Percentiles rank a stretch among this genome's conserved stretches.
These are phyloP conservation scores for Actinidia chinensis DNA, from an alignment of 179 eudicot species.

Conservation along the genomic window DNA sequence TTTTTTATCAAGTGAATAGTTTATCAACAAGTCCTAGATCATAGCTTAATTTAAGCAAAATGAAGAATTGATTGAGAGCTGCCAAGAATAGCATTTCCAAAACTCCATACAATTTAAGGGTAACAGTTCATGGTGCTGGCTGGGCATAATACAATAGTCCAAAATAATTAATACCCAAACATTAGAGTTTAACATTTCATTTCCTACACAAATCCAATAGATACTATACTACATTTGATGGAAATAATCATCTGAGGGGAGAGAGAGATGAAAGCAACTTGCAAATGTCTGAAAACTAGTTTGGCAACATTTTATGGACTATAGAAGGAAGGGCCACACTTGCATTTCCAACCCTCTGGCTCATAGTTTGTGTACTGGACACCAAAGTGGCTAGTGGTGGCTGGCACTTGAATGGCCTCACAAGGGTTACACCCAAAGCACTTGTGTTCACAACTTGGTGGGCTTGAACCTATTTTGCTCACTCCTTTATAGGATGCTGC, in stretches of 20 bases:
- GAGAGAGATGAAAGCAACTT: neutral
- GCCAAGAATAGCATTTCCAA: too few species aligned
- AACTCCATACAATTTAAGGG: too few species aligned
- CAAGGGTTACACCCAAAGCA: slow-evolving; percentile 77
- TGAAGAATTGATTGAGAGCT: too few species aligned
- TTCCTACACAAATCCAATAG: neutral
- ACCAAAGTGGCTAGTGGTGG: slow-evolving; percentile 38
- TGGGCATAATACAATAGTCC: too few species aligned
- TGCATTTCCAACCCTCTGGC: slow-evolving; percentile 93
- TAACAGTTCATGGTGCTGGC: too few species aligned
- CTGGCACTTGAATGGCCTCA: slow-evolving; percentile 70
- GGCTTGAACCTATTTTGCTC: slow-evolving; percentile 69
- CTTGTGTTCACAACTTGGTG: slow-evolving; percentile 81
- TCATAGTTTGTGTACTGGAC: slow-evolving; percentile 74
- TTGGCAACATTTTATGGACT: slow-evolving; percentile 42
- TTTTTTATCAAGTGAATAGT: too few species aligned
- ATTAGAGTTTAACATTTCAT: neutral
- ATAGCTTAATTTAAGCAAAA: too few species aligned
- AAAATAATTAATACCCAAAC: neutral
- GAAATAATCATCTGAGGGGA: neutral
- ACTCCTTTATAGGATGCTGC: slow-evolving; percentile 28
- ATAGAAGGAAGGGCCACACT: slow-evolving; percentile 73
- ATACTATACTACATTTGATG: neutral
- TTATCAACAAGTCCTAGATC: too few species aligned
- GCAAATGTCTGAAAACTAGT: neutral